Base-by-base conservation (phyloP, 75 land plant genomes). In the Azolla pinnata region DNA sequence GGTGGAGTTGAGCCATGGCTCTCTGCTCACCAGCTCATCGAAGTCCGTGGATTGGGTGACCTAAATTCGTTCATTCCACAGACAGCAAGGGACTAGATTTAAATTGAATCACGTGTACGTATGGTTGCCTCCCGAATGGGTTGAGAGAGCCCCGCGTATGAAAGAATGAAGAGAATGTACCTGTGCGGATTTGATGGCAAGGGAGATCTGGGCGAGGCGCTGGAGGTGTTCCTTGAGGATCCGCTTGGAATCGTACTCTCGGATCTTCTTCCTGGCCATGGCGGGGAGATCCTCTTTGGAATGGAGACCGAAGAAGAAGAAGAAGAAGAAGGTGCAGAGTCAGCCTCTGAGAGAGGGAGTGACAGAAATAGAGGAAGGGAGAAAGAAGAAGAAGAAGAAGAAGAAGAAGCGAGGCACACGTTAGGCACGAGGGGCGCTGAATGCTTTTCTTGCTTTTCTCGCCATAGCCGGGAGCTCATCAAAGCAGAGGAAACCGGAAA, bases 261-360 rank as follows among this genome's bases (percentile, higher is more conserved):
- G 31, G 28, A 75, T 64, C 58, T 75, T 75, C 63, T 75, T 75
- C 68, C 78, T 75, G 14, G 78, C 78, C 78, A 75, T 75, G 42
- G 42, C 42, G 7, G 42, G 42, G 14, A 14, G 42, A 8, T 14
- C 12, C 14, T 8, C 42, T 8, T 7, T 14, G 42, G 14, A 38
- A 38, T 7, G 14, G 42, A 38, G 42, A 7, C 42, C 14, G 42
- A 7, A 38, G 12, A 38, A 14, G 14, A 38, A 7, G 42, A 14
- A 38, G 14, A 7, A 8, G 42, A 38, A 38, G 42, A 38, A 38
- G 42, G 42, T 8, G 42, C 7, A 38, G 42, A 38, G 42, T n/a
- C n/a, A n/a, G n/a, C n/a, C n/a, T n/a, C n/a, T n/a, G n/a, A n/a
- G n/a, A n/a, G n/a, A n/a, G n/a, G n/a, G n/a, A n/a, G n/a, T n/a